A percentile compares a stretch with the other conserved stretches of the same genome.
These are phyloP conservation scores for Eucalyptus coolabah DNA, from an alignment of 345 rosid species.

Conservation along the genomic window DNA sequence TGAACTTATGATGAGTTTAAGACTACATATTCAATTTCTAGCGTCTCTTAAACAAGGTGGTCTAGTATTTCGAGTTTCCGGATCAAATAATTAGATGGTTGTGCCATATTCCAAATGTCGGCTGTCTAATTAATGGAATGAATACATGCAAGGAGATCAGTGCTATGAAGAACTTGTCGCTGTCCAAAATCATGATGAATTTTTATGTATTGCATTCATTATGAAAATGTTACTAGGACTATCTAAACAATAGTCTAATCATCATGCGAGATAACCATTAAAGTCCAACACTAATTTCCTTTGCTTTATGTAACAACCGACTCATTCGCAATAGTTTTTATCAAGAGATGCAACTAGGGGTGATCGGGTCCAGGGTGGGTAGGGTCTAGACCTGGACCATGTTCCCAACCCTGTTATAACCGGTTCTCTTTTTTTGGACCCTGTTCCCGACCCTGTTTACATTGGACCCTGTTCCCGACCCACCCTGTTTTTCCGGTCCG, in stretches of 20 bases:
- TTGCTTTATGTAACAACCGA: neutral
- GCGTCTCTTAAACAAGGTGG: neutral
- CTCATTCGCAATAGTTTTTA: neutral
- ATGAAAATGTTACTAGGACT: neutral
- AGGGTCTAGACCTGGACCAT: too few relatives aligned
- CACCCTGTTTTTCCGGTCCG: too few relatives aligned
- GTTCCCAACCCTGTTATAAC: too few relatives aligned
- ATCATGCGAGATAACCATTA: neutral
- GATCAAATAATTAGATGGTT: neutral
- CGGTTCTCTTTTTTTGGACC: too few relatives aligned
- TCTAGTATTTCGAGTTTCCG: neutral
- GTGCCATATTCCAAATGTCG: neutral
- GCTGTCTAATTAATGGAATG: neutral
- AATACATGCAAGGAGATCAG: neutral
- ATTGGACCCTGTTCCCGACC: too few relatives aligned
- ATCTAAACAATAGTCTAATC: neutral
- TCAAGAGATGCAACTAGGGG: too few relatives aligned
- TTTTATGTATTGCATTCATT: neutral
- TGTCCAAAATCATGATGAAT: neutral
- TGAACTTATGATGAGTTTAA: neutral
- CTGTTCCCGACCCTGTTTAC: too few relatives aligned
- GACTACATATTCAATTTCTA: too few relatives aligned
- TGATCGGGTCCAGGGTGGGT: too few relatives aligned
- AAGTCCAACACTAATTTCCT: neutral
- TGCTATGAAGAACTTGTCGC: neutral